Conservation (phyloP, 441 rosid species). For the Jatropha multifida region DNA sequence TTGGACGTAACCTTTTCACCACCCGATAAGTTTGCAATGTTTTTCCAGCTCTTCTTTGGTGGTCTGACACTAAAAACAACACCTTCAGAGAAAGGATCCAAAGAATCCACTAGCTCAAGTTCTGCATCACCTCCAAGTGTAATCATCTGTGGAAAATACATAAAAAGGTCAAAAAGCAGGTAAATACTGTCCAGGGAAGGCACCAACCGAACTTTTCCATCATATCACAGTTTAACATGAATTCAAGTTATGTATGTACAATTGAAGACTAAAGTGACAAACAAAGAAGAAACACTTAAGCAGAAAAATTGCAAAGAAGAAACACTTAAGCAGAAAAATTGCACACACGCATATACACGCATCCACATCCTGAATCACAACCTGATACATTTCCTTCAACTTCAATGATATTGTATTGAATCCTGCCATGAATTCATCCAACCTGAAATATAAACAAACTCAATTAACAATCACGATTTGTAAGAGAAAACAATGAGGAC, state of each 20-base stretch:
- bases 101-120: conserved; percentile 96
- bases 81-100: conserved; percentile 98
- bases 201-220: background rate
- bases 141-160: conserved; percentile 62
- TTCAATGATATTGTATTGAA: conserved; percentile 90
- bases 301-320: too few species aligned
- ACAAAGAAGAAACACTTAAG: background rate
- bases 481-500: conserved; percentile 1
- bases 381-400: conserved; percentile 99
- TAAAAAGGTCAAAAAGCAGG: background rate
- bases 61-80: conserved; percentile 98
- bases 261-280: background rate
- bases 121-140: conserved; percentile 99
- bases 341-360: background rate
- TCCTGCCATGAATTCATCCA: conserved; percentile 99
- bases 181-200: background rate
- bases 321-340: background rate
- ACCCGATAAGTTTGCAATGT: conserved; percentile 92
- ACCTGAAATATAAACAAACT: conserved; percentile 44
- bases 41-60: conserved; percentile 99
- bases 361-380: conserved; percentile 21
- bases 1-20: conserved; percentile 79
- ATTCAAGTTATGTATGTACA: background rate
- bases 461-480: conserved; percentile 15
- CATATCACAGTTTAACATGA: background rate